phyloP scores from a whole-genome alignment of 805 yeast genomes.

The Candida khao-thaluensis region DNA sequence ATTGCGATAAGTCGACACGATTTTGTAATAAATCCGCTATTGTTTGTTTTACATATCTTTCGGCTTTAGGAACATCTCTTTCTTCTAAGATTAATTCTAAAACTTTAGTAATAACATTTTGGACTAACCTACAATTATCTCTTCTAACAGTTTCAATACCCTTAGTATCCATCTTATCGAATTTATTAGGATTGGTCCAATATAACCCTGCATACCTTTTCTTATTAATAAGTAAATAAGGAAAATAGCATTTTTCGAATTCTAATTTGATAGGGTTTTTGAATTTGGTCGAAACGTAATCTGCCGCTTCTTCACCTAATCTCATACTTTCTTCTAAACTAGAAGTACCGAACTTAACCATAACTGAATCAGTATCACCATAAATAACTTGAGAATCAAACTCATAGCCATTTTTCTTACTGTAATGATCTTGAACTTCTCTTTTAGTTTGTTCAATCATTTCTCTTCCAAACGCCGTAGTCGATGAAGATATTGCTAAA shows the following conservation, averaged over 20 bases:
- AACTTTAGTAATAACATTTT: constrained; percentile 90
- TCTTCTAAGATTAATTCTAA: constrained; percentile 82
- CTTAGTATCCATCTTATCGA: constrained; percentile 96
- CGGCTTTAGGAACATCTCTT: constrained; percentile 82
- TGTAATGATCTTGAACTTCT: constrained; percentile 78
- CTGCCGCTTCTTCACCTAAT: constrained; percentile 93
- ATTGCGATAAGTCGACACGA: constrained; percentile 85
- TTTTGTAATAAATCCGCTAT: constrained; percentile 90
- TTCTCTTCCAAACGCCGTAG: constrained; percentile 91
- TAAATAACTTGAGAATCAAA: constrained; percentile 88
- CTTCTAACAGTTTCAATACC: constrained; percentile 98
- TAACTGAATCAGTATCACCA: constrained; percentile 99
- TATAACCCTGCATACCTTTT: constrained; percentile 96
- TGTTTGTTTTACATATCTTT: constrained; percentile 77
- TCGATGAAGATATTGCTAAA: constrained; percentile 91
- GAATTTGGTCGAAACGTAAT: constrained; percentile 74
- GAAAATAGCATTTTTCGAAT: constrained; percentile 95
- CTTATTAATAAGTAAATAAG: constrained; percentile 89
- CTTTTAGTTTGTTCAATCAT: constrained; percentile 93
- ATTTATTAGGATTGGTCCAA: constrained; percentile 92
- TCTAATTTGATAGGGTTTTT: constrained; percentile 88
- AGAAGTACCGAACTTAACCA: constrained; percentile 91
- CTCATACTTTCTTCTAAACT: constrained; percentile 85
- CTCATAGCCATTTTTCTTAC: constrained; percentile 77
- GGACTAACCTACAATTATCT: constrained; percentile 94